Percentiles rank a stretch among this genome's conserved stretches.
Evolutionary conservation across 1,284 basidiomycete genomes (phyloP).

Genomic region (Pyrrhoderma noxium): DNA sequence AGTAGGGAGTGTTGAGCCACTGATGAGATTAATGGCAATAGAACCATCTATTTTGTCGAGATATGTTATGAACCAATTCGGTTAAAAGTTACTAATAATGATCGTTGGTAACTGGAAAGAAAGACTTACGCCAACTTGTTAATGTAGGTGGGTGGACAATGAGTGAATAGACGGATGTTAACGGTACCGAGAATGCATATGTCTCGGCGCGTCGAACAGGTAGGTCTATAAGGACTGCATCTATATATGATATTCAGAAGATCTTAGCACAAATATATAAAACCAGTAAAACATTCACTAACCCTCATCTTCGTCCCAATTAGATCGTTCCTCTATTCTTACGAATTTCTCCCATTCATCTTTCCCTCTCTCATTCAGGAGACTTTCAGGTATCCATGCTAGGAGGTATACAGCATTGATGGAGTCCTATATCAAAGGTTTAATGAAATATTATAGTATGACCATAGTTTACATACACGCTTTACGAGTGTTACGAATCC

Average conservation of each 20-base stretch:
- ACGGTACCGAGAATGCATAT: conserved; percentile 90
- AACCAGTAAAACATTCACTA: conserved; percentile 20
- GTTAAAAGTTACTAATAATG: conserved; percentile 2
- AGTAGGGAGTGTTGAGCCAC: conserved; percentile 83
- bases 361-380: conserved; percentile 68
- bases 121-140: conserved; percentile 77
- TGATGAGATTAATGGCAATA: conserved; percentile 78
- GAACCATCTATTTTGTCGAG: conserved; percentile 49
- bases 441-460: conserved; percentile 11
- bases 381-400: conserved; percentile 79
- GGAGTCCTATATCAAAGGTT: conserved; percentile 46
- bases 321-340: conserved; percentile 64
- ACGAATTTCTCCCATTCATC: conserved; percentile 83
- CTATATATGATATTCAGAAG: conserved; percentile 30
- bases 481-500: conserved; percentile 89
- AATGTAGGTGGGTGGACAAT: conserved; percentile 79
- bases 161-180: conserved; percentile 86
- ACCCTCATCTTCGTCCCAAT: conserved; percentile 62
- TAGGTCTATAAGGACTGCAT: conserved; percentile 71
- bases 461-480: conserved; percentile 41
- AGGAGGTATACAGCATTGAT: conserved; percentile 67
- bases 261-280: not conserved
- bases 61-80: too few relatives aligned
- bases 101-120: conserved; percentile 15
- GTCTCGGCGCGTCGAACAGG: conserved; percentile 74